A percentile compares a stretch with the other conserved stretches of the same genome.
Evolutionary conservation across 139 green algal genomes (phyloP).

Genomic region (Tetraselmis chui): DNA sequence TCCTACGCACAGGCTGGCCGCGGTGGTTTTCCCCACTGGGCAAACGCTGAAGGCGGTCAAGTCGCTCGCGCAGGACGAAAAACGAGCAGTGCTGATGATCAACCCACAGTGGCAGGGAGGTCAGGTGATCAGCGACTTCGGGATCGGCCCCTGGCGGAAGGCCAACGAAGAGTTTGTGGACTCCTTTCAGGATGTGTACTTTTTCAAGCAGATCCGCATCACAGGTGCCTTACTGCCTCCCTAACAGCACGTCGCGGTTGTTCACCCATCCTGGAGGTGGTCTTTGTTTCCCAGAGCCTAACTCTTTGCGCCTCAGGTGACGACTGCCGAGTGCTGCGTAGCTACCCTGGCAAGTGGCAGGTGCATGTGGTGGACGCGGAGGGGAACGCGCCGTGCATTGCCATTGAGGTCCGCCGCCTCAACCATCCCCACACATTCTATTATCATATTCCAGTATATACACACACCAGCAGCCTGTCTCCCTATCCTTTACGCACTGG

Average conservation of each 20-base stretch:
- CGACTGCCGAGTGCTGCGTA: constrained; percentile 29
- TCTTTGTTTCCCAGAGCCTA: no score
- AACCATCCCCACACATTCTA: neutral
- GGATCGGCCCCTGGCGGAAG: constrained; percentile 42
- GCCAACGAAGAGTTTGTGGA: constrained; percentile 39
- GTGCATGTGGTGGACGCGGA: constrained; percentile 25
- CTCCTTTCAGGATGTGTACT: constrained; percentile 59
- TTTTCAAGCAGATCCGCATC: constrained; percentile 56
- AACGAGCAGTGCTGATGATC: constrained; percentile 60
- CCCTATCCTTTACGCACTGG: neutral
- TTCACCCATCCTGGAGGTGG: no score
- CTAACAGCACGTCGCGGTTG: no score
- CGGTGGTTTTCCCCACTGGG: constrained; percentile 72
- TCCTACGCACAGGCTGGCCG: constrained; percentile 40
- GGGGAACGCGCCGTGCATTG: neutral
- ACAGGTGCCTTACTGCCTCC: no score
- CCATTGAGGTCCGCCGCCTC: neutral
- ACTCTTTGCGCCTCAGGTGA: neutral
- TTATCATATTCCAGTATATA: neutral
- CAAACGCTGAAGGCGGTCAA: constrained; percentile 46
- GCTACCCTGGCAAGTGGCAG: constrained; percentile 48
- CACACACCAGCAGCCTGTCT: neutral
- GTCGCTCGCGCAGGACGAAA: constrained; percentile 28
- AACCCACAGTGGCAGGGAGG: constrained; percentile 63
- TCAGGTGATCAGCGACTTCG: constrained; percentile 40